Conservation (phyloP, 31 red algal genomes). For the Porphyra umbilicalis region DNA sequence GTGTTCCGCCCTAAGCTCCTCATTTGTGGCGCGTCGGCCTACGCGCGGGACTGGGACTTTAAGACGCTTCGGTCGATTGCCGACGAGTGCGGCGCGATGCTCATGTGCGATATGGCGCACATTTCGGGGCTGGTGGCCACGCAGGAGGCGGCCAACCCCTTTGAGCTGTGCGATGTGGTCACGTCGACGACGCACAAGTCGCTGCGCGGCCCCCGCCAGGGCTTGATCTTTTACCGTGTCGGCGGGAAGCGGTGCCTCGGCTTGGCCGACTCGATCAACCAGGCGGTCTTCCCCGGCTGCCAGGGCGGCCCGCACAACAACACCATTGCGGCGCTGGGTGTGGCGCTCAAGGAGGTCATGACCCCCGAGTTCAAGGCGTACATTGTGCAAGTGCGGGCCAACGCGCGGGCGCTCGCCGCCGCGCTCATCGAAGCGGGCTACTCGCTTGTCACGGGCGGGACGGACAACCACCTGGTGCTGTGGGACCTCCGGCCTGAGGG, state of each 20-base stretch:
- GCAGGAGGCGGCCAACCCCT: conserved; percentile 48
- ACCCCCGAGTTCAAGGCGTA: conserved; percentile 91
- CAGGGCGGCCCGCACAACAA: conserved; percentile 99
- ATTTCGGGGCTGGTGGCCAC: conserved; percentile 95
- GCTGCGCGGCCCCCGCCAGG: conserved; percentile 86
- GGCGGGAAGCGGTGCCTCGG: conserved; percentile 4
- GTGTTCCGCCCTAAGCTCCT: conserved; percentile 82
- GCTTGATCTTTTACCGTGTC: conserved; percentile 86
- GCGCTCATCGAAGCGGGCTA: conserved; percentile 63
- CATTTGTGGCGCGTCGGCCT: conserved; percentile 89
- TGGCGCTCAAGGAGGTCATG: conserved; percentile 77
- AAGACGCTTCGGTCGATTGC: conserved; percentile 61
- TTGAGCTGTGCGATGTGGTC: conserved; percentile 86
- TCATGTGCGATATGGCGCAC: conserved; percentile 97
- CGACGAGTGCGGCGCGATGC: conserved; percentile 58
- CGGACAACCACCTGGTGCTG: conserved; percentile 98
- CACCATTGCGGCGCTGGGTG: conserved; percentile 80
- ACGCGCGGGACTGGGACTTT: conserved; percentile 92
- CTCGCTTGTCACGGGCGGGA: conserved; percentile 85
- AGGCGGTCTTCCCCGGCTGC: conserved; percentile 91
- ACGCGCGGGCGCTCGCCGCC: conserved; percentile 64
- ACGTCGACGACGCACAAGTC: conserved; percentile 99
- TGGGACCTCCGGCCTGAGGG: conserved; percentile 75
- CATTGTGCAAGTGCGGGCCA: conserved; percentile 57
- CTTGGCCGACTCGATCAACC: conserved; percentile 33